Evolutionary conservation across 441 rosid genomes (phyloP).

Genomic region (Pelargonium australe): DNA sequence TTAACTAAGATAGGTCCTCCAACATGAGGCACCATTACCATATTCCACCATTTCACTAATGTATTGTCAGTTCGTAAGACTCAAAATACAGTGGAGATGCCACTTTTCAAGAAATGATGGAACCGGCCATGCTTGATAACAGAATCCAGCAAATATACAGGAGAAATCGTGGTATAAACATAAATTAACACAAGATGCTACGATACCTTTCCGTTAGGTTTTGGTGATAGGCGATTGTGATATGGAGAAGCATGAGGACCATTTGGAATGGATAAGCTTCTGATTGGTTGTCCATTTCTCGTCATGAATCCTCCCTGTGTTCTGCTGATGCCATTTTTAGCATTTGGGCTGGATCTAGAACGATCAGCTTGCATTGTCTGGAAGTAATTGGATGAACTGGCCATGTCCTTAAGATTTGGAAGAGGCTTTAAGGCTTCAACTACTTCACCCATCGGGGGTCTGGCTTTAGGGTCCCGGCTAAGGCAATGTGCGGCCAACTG

Average conservation of each 20-base stretch:
- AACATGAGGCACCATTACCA: neutral
- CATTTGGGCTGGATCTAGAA: constrained; percentile 25
- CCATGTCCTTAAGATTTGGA: constrained; percentile 60
- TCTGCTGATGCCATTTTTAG: constrained; percentile 24
- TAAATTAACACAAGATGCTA: constrained; percentile 21
- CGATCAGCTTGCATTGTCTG: constrained; percentile 53
- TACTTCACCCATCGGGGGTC: constrained; percentile 64
- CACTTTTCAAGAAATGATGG: neutral
- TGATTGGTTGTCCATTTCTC: constrained; percentile 50
- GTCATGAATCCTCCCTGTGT: constrained; percentile 48
- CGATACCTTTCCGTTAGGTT: constrained; percentile 44
- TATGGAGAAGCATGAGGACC: constrained; percentile 47
- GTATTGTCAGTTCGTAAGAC: neutral
- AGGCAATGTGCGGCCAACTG: constrained; percentile 61
- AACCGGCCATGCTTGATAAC: neutral
- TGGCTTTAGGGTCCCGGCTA: constrained; percentile 56
- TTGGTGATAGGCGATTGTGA: constrained; percentile 42
- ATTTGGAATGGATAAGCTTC: constrained; percentile 47
- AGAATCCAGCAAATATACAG: too few species aligned
- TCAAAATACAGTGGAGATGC: neutral
- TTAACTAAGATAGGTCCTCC: neutral
- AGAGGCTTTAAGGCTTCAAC: constrained; percentile 46
- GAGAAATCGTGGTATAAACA: constrained; percentile 7
- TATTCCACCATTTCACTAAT: neutral
- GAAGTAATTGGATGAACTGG: constrained; percentile 60